Evolutionary conservation across 2,329 filamentous ascomycete species (phyloP).

Genomic region (Aureobasidium sp.): DNA sequence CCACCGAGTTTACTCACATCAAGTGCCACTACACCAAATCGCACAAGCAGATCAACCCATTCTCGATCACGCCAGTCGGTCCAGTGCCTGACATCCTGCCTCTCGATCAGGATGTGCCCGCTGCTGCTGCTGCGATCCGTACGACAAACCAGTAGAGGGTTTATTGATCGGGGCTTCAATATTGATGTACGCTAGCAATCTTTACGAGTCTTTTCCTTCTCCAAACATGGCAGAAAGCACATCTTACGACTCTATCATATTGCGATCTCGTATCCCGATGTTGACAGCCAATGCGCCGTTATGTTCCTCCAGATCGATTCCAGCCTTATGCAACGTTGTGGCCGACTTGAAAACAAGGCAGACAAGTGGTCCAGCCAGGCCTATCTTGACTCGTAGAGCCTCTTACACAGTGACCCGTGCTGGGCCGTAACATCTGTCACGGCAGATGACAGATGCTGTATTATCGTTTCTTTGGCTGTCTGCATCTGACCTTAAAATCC

Average conservation of each 20-base stretch:
- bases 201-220: not conserved
- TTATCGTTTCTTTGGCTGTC: not conserved
- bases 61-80: slow-evolving; percentile 73
- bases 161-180: not conserved
- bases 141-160: not conserved
- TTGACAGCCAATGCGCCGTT: not conserved
- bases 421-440: not conserved
- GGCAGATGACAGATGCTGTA: not conserved
- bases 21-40: slow-evolving; percentile 69
- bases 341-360: not conserved
- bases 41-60: slow-evolving; percentile 57
- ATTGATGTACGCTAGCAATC: slow-evolving; percentile 7
- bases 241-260: not conserved
- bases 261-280: not conserved
- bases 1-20: slow-evolving; percentile 92
- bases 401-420: not conserved
- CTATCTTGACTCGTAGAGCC: not conserved
- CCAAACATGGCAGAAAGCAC: not conserved
- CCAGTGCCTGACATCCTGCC: slow-evolving; percentile 76
- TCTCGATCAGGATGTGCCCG: slow-evolving; percentile 68
- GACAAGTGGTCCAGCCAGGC: not conserved
- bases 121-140: slow-evolving; percentile 22
- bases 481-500: not conserved
- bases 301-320: not conserved
- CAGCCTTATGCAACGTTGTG: not conserved